Base-by-base conservation (phyloP, 495 filamentous ascomycete genomes). In the Platismatia glauca region DNA sequence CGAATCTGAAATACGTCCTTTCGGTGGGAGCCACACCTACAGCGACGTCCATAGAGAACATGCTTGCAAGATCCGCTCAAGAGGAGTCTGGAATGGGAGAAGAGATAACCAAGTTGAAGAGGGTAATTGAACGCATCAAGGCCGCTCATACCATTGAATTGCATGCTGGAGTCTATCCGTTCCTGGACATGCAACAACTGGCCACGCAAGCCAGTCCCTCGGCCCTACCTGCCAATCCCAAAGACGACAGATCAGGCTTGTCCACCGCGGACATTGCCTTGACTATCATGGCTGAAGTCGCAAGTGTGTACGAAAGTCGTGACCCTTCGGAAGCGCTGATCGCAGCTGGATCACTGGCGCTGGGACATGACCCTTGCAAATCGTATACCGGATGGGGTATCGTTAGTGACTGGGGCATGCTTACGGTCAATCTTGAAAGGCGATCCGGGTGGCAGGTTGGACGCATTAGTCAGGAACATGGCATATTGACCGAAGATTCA, bases 1-100 rank as follows among this genome's bases (percentile, higher is more conserved):
- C 69, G 27, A 76, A 75, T 4, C 22, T 6, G 24, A 50, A 50
- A 37, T 67, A 92, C 24, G 78, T 85, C 1, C 73, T 96, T 18
- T 89, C 85, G 6, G 84, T 93, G 4, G 91, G 90, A 4, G 90
- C 91, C 1, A 91, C 90, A 41, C 91, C 90, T 3, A 94, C 90
- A 11, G 84, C 86, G 12, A 84, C 84, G 0, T 80, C 83, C 18
- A 71, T 77, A 13, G 72, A 82, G 66, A 76, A 82, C 63, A 65
- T 82, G 13, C 46, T 78, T 7, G 61, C 12, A 11, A 7, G 15
- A 0, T 27, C 52, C 18, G 27, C 24, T 24, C 22, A 34, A 8
- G 29, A 15, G 1, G n/a, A 29, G 34, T 9, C 58, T 48, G 13
- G 38, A 24, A 48, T 56, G 20, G 37, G 9, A 31, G 39, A 33